Base-by-base conservation (phyloP, 148 eudicot genomes). In the Amaranthus cruentus region DNA sequence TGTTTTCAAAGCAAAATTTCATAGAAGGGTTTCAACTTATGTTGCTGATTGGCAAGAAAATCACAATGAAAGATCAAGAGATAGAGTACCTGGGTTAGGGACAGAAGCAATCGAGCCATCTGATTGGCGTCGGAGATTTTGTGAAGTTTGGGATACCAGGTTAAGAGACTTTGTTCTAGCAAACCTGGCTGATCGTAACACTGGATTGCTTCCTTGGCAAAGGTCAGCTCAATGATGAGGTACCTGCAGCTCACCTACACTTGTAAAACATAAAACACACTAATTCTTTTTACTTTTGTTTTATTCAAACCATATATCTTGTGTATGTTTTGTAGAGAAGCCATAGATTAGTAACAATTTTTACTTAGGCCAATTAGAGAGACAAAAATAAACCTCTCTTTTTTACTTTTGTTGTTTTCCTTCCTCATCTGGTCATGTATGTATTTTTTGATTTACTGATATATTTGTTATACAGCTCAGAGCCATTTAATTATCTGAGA, bases 131-230 rank as follows among this genome's bases (percentile, higher is more conserved):
- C 69, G 55, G 6, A 83, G 79, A 78, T 96, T 90, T 69, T 96
- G 99, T 53, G 89, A 96, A 62, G 89, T 96, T 72, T 90, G 99
- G 97, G 97, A 96, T 69, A 92, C 92, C 6, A 86, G 95, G 21
- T 67, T 96, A 70, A 87, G 92, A 68, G 97, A 96, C 79, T 86
- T 85, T 71, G 88, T 92, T 72, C 69, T 92, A 55, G 86, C 91
- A 7, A 87, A 89, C 65, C 73, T 96, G 62, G 92, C 79, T 70
- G 92, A 96, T 89, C 64, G 73, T 21, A 44, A 73, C 18, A 86
- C 96, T 15, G 97, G 99, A 47, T 77, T 82, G 83, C 81, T 92
- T 68, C 94, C 95, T 3, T 96, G 99, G 99, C 89, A 90, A 78
- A 83, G 68, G 67, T 78, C 74, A 62, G 58, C 48, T 58, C 65